Conservation (phyloP, 352 stramenopile species). For the Phytophthora sp. region DNA sequence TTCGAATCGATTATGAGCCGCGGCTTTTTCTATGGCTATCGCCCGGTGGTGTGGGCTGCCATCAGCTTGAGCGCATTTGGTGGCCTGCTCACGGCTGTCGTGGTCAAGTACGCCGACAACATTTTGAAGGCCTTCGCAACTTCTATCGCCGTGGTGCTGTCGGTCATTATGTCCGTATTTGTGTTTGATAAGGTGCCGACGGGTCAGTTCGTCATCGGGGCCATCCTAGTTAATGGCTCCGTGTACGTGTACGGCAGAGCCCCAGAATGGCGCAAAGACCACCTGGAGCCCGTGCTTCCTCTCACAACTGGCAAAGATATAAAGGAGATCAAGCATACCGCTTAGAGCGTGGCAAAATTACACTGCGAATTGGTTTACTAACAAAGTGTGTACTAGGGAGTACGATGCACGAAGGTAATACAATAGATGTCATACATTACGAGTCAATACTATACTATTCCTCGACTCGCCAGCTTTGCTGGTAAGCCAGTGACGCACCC, state of each 20-base stretch:
- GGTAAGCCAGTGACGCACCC: neutral
- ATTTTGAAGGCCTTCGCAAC: constrained; percentile 89
- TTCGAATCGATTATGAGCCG: constrained; percentile 48
- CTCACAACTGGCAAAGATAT: constrained; percentile 7
- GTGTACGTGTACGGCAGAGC: constrained; percentile 82
- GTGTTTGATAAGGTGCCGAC: constrained; percentile 86
- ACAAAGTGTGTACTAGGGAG: neutral
- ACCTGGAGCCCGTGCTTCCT: constrained; percentile 27
- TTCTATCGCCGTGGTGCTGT: constrained; percentile 83
- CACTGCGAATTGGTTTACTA: neutral
- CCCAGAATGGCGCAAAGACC: constrained; percentile 39
- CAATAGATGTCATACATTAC: constrained; percentile 25
- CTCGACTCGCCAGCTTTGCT: neutral
- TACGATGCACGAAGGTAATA: constrained; percentile 6
- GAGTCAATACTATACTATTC: constrained; percentile 3
- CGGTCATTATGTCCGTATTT: constrained; percentile 84
- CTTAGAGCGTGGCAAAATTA: constrained; percentile 16
- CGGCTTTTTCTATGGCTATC: constrained; percentile 88
- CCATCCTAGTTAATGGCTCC: constrained; percentile 79
- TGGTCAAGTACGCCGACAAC: constrained; percentile 90
- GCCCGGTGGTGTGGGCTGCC: constrained; percentile 75
- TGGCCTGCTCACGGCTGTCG: constrained; percentile 79
- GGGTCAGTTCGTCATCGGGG: constrained; percentile 73
- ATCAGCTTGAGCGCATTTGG: constrained; percentile 75
- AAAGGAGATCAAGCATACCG: constrained; percentile 28